phyloP scores from a whole-genome alignment of 2,329 filamentous ascomycete species.

The Alternaria sp. region DNA sequence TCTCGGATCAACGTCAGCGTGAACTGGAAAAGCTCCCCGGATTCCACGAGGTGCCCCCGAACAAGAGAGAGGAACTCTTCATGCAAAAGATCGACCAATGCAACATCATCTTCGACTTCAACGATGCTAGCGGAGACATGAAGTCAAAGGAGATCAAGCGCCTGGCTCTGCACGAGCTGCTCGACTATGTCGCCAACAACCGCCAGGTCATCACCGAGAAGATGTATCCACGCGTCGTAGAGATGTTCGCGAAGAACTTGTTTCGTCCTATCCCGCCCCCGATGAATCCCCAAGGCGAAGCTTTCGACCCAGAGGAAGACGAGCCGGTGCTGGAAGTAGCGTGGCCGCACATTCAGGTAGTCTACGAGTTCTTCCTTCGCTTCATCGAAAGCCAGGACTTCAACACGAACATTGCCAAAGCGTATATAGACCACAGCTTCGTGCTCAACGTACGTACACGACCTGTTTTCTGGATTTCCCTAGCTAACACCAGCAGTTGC shows the following conservation, averaged over 20 bases:
- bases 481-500: constrained; percentile 61
- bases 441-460: constrained; percentile 71
- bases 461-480: neutral
- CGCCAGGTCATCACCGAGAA: constrained; percentile 97
- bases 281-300: constrained; percentile 96
- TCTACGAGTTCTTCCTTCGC: constrained; percentile 98
- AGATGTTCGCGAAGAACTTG: constrained; percentile 99
- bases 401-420: constrained; percentile 99
- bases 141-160: constrained; percentile 99
- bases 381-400: constrained; percentile 99
- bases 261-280: constrained; percentile 97
- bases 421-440: constrained; percentile 98
- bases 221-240: constrained; percentile 97
- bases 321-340: constrained; percentile 97
- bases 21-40: constrained; percentile 97
- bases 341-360: constrained; percentile 99
- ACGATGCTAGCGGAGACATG: constrained; percentile 97
- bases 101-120: constrained; percentile 99
- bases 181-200: constrained; percentile 99
- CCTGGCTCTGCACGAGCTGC: constrained; percentile 89
- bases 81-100: constrained; percentile 99
- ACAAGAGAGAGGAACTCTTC: constrained; percentile 93
- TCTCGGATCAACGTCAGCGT: constrained; percentile 85
- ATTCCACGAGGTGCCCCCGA: constrained; percentile 96
- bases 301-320: constrained; percentile 97